Conservation (phyloP, 2,329 filamentous ascomycete genomes). For the Escovopsis sp. region DNA sequence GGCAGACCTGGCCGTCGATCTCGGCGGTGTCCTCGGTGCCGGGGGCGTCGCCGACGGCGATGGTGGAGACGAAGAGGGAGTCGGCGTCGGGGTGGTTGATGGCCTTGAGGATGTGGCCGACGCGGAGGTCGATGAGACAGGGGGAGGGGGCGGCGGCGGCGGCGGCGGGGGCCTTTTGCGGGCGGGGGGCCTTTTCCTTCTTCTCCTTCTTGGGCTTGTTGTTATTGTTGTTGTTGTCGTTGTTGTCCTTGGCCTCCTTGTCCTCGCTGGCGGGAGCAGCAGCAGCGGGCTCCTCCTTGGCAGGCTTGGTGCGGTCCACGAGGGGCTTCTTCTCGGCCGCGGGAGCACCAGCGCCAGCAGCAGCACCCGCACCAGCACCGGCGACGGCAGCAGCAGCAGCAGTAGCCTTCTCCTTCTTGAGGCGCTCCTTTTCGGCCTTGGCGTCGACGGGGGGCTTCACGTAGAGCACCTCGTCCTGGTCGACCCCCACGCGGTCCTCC, state of each 20-base stretch:
- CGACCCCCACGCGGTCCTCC: constrained; percentile 61
- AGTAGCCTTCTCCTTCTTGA: constrained; percentile 89
- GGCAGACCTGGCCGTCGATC: constrained; percentile 79
- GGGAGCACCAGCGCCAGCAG: constrained; percentile 32
- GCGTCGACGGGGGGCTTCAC: constrained; percentile 79
- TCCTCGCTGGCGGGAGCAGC: constrained; percentile 35
- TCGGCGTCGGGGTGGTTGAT: constrained; percentile 94
- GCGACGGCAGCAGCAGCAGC: constrained; percentile 45
- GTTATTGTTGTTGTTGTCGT: constrained; percentile 15
- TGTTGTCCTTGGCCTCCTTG: constrained; percentile 22
- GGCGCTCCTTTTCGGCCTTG: constrained; percentile 89
- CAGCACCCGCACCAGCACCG: constrained; percentile 41
- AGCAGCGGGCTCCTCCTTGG: constrained; percentile 32
- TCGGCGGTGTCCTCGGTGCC: constrained; percentile 73
- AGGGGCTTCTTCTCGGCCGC: constrained; percentile 50
- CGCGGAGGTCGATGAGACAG: constrained; percentile 79
- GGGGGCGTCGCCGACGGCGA: constrained; percentile 78
- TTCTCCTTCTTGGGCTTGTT: constrained; percentile 62
- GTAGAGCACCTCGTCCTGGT: constrained; percentile 67
- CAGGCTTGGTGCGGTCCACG: constrained; percentile 47
- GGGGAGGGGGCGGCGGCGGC: constrained; percentile 67
- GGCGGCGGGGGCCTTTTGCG: constrained; percentile 48
- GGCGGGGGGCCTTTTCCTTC: constrained; percentile 76
- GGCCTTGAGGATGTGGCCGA: constrained; percentile 94
- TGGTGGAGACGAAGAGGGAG: constrained; percentile 87